Evolutionary conservation across 2,329 filamentous ascomycete genomes (phyloP).

Genomic region (Penicillium capsulatum): DNA sequence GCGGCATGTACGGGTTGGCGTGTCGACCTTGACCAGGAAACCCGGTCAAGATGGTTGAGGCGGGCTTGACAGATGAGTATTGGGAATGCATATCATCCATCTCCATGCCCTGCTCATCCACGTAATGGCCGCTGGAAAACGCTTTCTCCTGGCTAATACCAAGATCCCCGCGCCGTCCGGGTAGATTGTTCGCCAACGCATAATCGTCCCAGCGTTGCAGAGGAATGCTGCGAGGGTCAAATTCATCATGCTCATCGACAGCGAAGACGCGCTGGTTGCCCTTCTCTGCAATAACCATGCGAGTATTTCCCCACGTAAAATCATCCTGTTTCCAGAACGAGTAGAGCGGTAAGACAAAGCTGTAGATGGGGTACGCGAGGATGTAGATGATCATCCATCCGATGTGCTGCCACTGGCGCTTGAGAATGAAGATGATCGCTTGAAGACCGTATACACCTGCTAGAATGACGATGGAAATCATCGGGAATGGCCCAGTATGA

Average conservation of each 20-base stretch:
- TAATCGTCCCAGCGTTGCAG: conserved; percentile 98
- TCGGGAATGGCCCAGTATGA: conserved; percentile 68
- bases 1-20: conserved; percentile 67
- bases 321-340: conserved; percentile 99
- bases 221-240: conserved; percentile 88
- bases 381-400: conserved; percentile 99
- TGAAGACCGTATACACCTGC: conserved; percentile 93
- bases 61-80: conserved; percentile 85
- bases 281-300: conserved; percentile 92
- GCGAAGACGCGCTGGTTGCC: conserved; percentile 87
- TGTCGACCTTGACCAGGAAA: conserved; percentile 63
- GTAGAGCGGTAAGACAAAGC: conserved; percentile 84
- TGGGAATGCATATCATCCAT: conserved; percentile 98
- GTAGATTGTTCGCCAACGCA: conserved; percentile 76
- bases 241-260: conserved; percentile 68
- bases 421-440: conserved; percentile 91
- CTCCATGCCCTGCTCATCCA: conserved; percentile 72
- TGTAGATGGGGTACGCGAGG: conserved; percentile 90
- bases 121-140: conserved; percentile 56
- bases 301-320: conserved; percentile 97
- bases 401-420: conserved; percentile 96
- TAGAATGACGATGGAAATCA: conserved; percentile 84
- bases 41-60: conserved; percentile 80
- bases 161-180: conserved; percentile 73
- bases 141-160: conserved; percentile 60